These are phyloP conservation scores for Bruguiera parviflora DNA, from an alignment of 345 rosid genomes.

Conservation along the genomic window DNA sequence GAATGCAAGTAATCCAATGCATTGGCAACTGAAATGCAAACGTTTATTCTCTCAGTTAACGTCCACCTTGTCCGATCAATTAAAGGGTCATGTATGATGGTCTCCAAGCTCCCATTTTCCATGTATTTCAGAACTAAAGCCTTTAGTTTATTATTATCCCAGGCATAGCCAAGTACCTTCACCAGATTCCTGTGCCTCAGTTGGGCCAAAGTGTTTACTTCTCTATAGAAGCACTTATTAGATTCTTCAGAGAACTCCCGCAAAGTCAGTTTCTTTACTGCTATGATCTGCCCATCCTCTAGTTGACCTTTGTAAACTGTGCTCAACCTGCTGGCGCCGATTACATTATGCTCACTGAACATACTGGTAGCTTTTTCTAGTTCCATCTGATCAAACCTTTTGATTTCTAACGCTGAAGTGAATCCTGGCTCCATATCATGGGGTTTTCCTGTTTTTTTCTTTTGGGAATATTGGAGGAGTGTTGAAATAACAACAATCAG, in stretches of 20 bases:
- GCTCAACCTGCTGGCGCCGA: constrained; percentile 76
- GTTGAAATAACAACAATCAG: constrained; percentile 28
- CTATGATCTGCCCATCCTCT: constrained; percentile 57
- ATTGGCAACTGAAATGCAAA: constrained; percentile 55
- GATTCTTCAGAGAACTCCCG: constrained; percentile 62
- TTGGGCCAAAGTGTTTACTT: constrained; percentile 62
- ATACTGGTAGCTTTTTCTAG: constrained; percentile 57
- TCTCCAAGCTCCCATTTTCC: constrained; percentile 79
- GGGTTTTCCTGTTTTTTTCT: constrained; percentile 20
- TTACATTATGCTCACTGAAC: constrained; percentile 51
- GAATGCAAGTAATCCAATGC: constrained; percentile 76
- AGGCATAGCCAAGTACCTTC: constrained; percentile 76
- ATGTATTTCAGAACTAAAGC: constrained; percentile 70
- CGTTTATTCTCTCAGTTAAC: constrained; percentile 43
- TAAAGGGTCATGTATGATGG: constrained; percentile 41
- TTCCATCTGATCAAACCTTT: constrained; percentile 52
- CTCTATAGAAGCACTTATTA: constrained; percentile 70
- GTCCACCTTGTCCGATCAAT: constrained; percentile 39
- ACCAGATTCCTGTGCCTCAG: constrained; percentile 74
- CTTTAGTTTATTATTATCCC: constrained; percentile 79
- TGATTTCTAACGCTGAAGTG: constrained; percentile 44
- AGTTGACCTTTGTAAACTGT: constrained; percentile 73
- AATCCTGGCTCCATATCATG: constrained; percentile 43
- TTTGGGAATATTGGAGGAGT: constrained; percentile 26
- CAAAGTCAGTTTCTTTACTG: constrained; percentile 72